These are phyloP conservation scores for Tillandsia leiboldiana DNA, from an alignment of 176 grass and related monocot species.

Conservation along the genomic window DNA sequence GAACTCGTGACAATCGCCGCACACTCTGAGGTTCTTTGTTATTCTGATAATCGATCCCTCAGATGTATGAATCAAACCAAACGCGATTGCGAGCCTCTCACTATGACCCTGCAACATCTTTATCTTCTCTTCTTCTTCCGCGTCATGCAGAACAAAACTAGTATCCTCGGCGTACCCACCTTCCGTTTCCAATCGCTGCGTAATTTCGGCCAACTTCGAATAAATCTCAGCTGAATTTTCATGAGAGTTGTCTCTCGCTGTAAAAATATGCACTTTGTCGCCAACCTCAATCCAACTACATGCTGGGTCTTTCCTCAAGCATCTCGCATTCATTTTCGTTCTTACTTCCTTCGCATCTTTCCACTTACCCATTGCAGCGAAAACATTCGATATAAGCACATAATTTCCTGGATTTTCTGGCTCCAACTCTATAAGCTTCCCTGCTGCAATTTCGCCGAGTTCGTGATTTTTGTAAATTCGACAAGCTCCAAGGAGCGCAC, in stretches of 20 bases:
- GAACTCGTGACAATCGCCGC: constrained; percentile 50
- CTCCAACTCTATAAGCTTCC: constrained; percentile 63
- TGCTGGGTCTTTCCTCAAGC: constrained; percentile 65
- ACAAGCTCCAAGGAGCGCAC: constrained; percentile 71
- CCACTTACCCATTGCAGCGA: constrained; percentile 68
- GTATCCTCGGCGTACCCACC: constrained; percentile 47
- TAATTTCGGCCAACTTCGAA: constrained; percentile 49
- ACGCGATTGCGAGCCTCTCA: constrained; percentile 47
- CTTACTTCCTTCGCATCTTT: constrained; percentile 42
- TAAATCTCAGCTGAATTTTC: constrained; percentile 36
- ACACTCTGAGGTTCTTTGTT: constrained; percentile 63
- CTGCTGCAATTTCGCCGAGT: constrained; percentile 40
- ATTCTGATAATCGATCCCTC: constrained; percentile 35
- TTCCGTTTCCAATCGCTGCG: constrained; percentile 34
- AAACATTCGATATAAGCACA: constrained; percentile 69
- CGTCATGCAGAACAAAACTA: constrained; percentile 46
- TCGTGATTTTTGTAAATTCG: constrained; percentile 44
- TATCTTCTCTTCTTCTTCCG: constrained; percentile 46
- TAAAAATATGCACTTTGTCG: constrained; percentile 46
- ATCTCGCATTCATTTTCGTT: constrained; percentile 39
- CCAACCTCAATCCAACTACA: constrained; percentile 73
- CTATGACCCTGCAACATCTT: constrained; percentile 44
- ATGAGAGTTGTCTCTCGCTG: constrained; percentile 40
- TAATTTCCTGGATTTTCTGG: constrained; percentile 66
- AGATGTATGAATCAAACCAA: constrained; percentile 36